Evolutionary conservation across 306 rosid genomes (phyloP).

Genomic region (Sphenostylis stenocarpa): DNA sequence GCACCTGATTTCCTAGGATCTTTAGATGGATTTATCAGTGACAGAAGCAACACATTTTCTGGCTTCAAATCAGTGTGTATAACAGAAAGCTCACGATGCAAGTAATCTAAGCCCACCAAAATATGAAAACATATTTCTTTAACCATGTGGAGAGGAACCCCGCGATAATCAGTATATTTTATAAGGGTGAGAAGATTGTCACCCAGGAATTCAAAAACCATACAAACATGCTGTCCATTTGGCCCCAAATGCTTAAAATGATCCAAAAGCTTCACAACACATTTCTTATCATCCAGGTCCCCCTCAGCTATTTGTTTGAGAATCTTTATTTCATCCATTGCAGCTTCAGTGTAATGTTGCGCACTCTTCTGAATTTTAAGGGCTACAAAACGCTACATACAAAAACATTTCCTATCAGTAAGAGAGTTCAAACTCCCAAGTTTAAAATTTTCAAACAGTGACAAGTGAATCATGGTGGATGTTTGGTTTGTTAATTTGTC

Average conservation of each 20-base stretch:
- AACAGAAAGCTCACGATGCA: constrained; percentile 77
- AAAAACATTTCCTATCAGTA: neutral
- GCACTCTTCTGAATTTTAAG: constrained; percentile 88
- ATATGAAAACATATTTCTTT: constrained; percentile 80
- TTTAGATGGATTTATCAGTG: constrained; percentile 69
- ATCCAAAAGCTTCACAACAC: constrained; percentile 80
- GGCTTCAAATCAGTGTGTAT: constrained; percentile 93
- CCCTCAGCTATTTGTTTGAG: constrained; percentile 80
- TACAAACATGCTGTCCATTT: constrained; percentile 77
- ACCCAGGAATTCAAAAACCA: constrained; percentile 78
- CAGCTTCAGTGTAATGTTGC: constrained; percentile 82
- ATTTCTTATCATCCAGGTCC: constrained; percentile 59
- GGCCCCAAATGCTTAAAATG: constrained; percentile 87
- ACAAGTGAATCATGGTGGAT: neutral
- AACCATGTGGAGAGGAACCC: constrained; percentile 67
- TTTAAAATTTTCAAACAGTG: neutral
- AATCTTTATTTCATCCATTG: constrained; percentile 81
- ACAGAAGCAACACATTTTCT: constrained; percentile 78
- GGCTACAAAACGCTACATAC: constrained; percentile 63
- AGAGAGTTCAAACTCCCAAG: neutral
- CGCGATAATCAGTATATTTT: constrained; percentile 64
- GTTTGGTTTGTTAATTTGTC: neutral
- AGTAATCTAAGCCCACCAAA: constrained; percentile 85
- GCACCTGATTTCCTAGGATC: constrained; percentile 73
- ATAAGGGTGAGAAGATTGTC: constrained; percentile 75